A percentile compares a stretch with the other conserved stretches of the same genome.
phyloP scores from a whole-genome alignment of 306 rosid species.

The Abrus precatorius region DNA sequence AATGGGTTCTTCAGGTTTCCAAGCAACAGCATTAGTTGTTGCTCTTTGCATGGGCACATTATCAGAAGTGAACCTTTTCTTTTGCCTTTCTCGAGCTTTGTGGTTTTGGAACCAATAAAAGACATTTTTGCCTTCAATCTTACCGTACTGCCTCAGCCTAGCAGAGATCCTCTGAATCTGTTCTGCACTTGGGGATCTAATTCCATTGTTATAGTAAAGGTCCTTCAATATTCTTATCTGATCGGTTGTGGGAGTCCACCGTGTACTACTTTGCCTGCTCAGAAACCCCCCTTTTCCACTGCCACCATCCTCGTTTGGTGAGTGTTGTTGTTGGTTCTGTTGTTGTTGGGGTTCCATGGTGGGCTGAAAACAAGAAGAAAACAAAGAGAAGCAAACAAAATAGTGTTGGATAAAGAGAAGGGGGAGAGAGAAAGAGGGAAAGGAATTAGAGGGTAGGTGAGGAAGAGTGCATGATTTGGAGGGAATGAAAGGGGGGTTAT shows the following conservation, averaged over 20 bases:
- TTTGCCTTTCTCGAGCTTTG: conserved; percentile 98
- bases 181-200: conserved; percentile 91
- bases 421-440: conserved; percentile 18
- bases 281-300: conserved; percentile 60
- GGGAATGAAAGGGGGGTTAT: conserved; percentile 41
- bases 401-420: conserved; percentile 4
- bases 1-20: conserved; percentile 63
- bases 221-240: conserved; percentile 94
- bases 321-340: conserved; percentile 43
- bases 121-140: conserved; percentile 96
- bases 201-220: conserved; percentile 93
- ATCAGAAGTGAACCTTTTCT: conserved; percentile 77
- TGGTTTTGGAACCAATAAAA: conserved; percentile 98
- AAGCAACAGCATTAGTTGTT: neutral
- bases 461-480: conserved; percentile 48
- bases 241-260: conserved; percentile 96
- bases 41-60: conserved; percentile 52
- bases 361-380: conserved; percentile 37
- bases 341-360: conserved; percentile 59
- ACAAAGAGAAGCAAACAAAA: conserved; percentile 53
- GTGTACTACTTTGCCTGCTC: conserved; percentile 87
- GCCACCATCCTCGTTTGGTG: conserved; percentile 52
- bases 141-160: conserved; percentile 88
- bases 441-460: conserved; percentile 20
- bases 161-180: conserved; percentile 99